Evolutionary conservation across 805 yeast species (phyloP).

Genomic region (Cyberlindnera misumaiensis): DNA sequence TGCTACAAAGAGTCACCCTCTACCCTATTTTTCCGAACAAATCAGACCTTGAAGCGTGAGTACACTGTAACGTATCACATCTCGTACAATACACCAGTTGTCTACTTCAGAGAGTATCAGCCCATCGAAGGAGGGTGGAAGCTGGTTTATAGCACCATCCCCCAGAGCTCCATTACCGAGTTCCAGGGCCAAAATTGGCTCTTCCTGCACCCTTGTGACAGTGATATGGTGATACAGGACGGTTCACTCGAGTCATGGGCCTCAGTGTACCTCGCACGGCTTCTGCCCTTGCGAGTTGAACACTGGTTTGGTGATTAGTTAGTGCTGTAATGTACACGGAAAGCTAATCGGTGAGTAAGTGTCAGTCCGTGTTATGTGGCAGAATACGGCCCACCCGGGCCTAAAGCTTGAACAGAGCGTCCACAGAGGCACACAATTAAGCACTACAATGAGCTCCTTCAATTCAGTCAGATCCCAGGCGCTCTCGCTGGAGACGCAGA

Average conservation of each 20-base stretch:
- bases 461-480: slow-evolving; percentile 64
- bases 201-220: slow-evolving; percentile 38
- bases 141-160: slow-evolving; percentile 1
- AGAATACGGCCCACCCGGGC: too few relatives aligned
- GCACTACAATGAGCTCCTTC: slow-evolving; percentile 39
- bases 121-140: slow-evolving; percentile 2
- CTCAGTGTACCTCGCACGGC: slow-evolving; percentile 18
- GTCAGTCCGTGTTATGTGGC: too few relatives aligned
- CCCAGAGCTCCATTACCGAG: slow-evolving; percentile 6
- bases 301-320: not conserved
- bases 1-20: not conserved
- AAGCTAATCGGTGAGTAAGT: not conserved
- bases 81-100: slow-evolving; percentile 9
- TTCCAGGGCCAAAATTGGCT: slow-evolving; percentile 11
- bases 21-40: not conserved
- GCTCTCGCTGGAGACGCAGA: slow-evolving; percentile 62
- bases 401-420: too few relatives aligned
- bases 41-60: not conserved
- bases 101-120: slow-evolving; percentile 7
- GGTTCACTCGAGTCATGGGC: slow-evolving; percentile 24
- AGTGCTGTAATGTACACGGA: not conserved
- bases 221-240: slow-evolving; percentile 18
- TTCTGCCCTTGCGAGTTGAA: slow-evolving; percentile 2
- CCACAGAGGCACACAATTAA: not conserved
- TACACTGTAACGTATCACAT: not conserved